Conservation (phyloP, 495 filamentous ascomycete genomes). For the Tuber aestivum region DNA sequence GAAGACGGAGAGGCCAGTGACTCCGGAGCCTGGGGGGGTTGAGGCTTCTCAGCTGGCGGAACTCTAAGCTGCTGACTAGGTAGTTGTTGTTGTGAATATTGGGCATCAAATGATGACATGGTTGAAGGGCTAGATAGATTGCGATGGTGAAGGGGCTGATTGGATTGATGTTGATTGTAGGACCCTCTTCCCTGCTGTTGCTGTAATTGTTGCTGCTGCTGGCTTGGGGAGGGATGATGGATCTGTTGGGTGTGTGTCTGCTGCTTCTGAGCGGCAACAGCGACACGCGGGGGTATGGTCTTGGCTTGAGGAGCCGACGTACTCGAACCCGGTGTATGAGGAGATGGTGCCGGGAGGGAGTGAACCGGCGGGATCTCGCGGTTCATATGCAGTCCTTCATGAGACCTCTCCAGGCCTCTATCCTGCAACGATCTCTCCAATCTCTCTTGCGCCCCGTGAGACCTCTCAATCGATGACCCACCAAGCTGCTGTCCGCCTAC, state of each 20-base stretch:
- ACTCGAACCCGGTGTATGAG: neutral
- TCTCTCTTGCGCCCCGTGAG: neutral
- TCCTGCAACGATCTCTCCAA: constrained; percentile 8
- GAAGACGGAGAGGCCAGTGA: constrained; percentile 25
- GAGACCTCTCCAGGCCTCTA: constrained; percentile 4
- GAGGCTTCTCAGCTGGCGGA: constrained; percentile 14
- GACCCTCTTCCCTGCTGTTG: constrained; percentile 15
- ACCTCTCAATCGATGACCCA: neutral
- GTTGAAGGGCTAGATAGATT: constrained; percentile 24
- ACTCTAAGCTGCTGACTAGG: constrained; percentile 16
- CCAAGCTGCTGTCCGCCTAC: neutral
- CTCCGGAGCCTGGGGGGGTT: constrained; percentile 17
- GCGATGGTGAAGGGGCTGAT: constrained; percentile 22
- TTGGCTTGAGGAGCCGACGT: constrained; percentile 1
- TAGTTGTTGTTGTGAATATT: constrained; percentile 17
- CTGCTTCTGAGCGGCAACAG: constrained; percentile 10
- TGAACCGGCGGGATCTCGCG: neutral
- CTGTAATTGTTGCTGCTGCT: constrained; percentile 16
- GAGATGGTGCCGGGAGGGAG: neutral
- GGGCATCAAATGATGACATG: constrained; percentile 13
- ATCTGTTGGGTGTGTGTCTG: constrained; percentile 20
- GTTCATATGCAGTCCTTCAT: constrained; percentile 5
- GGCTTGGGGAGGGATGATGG: constrained; percentile 18
- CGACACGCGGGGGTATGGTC: constrained; percentile 13
- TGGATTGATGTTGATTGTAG: constrained; percentile 17